These are phyloP conservation scores for Ottelia alismoides DNA, from an alignment of 106 monocot genomes.

Conservation along the genomic window DNA sequence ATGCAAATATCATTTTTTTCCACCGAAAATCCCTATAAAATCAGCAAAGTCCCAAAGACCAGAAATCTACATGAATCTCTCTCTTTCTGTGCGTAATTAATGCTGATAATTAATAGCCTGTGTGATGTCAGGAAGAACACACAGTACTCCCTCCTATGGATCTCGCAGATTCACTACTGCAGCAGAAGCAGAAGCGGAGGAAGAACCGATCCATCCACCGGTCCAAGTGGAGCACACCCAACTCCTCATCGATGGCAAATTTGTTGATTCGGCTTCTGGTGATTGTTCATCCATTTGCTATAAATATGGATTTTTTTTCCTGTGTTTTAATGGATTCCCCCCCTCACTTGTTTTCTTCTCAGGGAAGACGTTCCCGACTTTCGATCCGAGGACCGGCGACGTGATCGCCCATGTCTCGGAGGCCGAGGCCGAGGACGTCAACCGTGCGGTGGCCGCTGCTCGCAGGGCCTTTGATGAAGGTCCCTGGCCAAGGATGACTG, in stretches of 20 bases:
- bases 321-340: not conserved
- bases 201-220: not conserved
- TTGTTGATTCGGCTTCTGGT: not conserved
- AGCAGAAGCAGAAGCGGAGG: not conserved
- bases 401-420: constrained; percentile 1
- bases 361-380: constrained; percentile 1
- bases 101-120: too few species aligned
- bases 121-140: too few species aligned
- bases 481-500: constrained; percentile 3
- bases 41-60: too few species aligned
- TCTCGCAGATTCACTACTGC: too few species aligned
- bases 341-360: not conserved
- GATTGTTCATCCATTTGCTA: not conserved
- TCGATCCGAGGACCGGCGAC: not conserved
- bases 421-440: not conserved
- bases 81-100: too few species aligned
- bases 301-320: not conserved
- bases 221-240: not conserved
- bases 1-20: too few species aligned
- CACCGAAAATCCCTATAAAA: too few species aligned
- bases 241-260: not conserved
- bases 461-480: constrained; percentile 3
- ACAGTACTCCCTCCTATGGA: too few species aligned
- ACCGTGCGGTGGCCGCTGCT: constrained; percentile 1
- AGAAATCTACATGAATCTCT: too few species aligned